phyloP scores from a whole-genome alignment of 208 protist genomes.

The Naegleria fowleri region DNA sequence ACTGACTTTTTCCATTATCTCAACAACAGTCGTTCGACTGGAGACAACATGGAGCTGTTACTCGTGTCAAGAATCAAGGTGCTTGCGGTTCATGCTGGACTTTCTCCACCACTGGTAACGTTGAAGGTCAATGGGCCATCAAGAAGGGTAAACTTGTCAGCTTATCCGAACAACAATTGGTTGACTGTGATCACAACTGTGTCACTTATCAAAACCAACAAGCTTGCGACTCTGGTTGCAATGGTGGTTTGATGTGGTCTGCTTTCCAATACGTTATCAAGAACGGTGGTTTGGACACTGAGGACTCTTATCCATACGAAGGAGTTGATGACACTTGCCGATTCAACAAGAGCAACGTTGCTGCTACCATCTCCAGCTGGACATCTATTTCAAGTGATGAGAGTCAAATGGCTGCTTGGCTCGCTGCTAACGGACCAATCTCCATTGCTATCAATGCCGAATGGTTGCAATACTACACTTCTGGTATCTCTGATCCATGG shows the following conservation, averaged over 20 bases:
- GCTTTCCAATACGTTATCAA: slow-evolving; percentile 56
- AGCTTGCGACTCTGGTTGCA: slow-evolving; percentile 50
- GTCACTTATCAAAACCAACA: not conserved
- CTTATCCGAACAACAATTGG: slow-evolving; percentile 86
- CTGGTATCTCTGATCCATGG: slow-evolving; percentile 37
- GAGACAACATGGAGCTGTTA: slow-evolving; percentile 72
- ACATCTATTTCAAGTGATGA: slow-evolving; percentile 34
- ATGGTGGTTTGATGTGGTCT: slow-evolving; percentile 56
- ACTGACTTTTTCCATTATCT: not conserved
- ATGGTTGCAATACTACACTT: slow-evolving; percentile 46
- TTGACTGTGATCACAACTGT: slow-evolving; percentile 63
- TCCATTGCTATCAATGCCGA: slow-evolving; percentile 57
- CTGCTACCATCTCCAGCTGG: slow-evolving; percentile 18
- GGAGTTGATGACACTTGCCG: slow-evolving; percentile 45
- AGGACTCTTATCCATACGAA: slow-evolving; percentile 56
- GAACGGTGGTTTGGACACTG: slow-evolving; percentile 44
- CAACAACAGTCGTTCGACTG: slow-evolving; percentile 57
- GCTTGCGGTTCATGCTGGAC: slow-evolving; percentile 92
- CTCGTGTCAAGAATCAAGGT: slow-evolving; percentile 86
- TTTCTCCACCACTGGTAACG: slow-evolving; percentile 70
- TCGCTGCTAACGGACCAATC: slow-evolving; percentile 48
- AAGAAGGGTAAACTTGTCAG: slow-evolving; percentile 60
- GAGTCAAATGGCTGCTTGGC: slow-evolving; percentile 33
- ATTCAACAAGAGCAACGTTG: slow-evolving; percentile 38
- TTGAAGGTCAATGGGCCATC: slow-evolving; percentile 52